Percentiles rank a stretch among this genome's conserved stretches.
phyloP scores from a whole-genome alignment of 306 rosid species.

The Arachis stenosperma region DNA sequence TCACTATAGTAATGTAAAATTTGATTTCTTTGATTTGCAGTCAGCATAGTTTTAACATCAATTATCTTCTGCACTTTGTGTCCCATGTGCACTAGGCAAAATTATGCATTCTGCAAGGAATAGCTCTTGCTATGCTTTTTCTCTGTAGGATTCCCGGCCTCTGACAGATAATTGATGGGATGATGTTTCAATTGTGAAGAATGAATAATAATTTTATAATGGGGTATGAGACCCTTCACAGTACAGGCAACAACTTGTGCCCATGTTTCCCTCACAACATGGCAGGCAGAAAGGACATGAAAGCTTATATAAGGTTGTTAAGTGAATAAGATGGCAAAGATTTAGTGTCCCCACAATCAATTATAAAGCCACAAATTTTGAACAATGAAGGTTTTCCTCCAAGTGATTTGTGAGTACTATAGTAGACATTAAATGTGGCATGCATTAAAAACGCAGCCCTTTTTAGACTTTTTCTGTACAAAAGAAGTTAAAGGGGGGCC shows the following conservation, averaged over 20 bases:
- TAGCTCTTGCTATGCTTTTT: constrained; percentile 1
- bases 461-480: not conserved
- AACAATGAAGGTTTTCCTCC: not conserved
- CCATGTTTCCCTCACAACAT: constrained; percentile 39
- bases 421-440: not conserved
- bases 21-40: not conserved
- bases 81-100: constrained; percentile 17
- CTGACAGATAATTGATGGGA: constrained; percentile 41
- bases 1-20: constrained; percentile 13
- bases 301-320: constrained; percentile 22
- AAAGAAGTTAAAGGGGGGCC: no score
- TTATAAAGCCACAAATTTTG: constrained; percentile 38
- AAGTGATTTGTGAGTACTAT: not conserved
- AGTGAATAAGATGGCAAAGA: constrained; percentile 40
- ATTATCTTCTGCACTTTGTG: not conserved
- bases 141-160: constrained; percentile 34
- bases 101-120: constrained; percentile 22
- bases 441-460: not conserved
- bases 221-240: constrained; percentile 38
- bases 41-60: not conserved
- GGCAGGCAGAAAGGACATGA: constrained; percentile 52
- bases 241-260: constrained; percentile 43
- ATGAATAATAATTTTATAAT: constrained; percentile 44
- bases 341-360: constrained; percentile 48
- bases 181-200: constrained; percentile 23